Percentiles rank a stretch among this genome's conserved stretches.
phyloP scores from a whole-genome alignment of 176 grass and related monocot species.

The Zea luxurians region DNA sequence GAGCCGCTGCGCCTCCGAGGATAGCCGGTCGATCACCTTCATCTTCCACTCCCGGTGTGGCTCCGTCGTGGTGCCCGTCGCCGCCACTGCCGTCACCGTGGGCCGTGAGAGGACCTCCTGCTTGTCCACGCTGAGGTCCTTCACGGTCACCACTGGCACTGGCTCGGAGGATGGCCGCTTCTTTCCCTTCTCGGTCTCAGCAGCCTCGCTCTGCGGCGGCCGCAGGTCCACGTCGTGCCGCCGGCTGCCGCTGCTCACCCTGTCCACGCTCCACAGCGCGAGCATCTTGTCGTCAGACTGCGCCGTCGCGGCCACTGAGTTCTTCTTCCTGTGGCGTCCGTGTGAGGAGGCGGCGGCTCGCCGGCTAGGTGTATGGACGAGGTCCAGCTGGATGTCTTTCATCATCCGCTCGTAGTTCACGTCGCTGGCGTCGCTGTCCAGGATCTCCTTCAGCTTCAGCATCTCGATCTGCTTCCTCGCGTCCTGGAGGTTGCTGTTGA shows the following conservation, averaged over 20 bases:
- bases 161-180: constrained; percentile 51
- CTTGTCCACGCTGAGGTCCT: constrained; percentile 82
- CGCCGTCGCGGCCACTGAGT: background rate
- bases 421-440: constrained; percentile 53
- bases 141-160: constrained; percentile 53
- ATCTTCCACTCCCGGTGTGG: constrained; percentile 70
- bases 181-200: constrained; percentile 44
- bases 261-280: constrained; percentile 48
- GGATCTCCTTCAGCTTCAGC: constrained; percentile 67
- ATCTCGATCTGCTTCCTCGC: constrained; percentile 81
- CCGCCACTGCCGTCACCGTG: background rate
- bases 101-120: constrained; percentile 52
- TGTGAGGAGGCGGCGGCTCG: constrained; percentile 32
- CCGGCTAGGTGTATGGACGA: constrained; percentile 64
- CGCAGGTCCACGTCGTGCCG: constrained; percentile 33
- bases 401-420: constrained; percentile 64
- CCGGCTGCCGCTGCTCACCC: constrained; percentile 37
- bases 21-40: constrained; percentile 68
- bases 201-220: constrained; percentile 37
- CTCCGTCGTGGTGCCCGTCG: constrained; percentile 2
- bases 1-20: constrained; percentile 67
- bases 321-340: constrained; percentile 42
- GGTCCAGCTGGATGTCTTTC: constrained; percentile 93
- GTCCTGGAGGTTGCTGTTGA: constrained; percentile 57
- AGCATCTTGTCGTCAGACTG: constrained; percentile 50